phyloP scores from a whole-genome alignment of 495 filamentous ascomycete genomes.

The Neurospora sp. region DNA sequence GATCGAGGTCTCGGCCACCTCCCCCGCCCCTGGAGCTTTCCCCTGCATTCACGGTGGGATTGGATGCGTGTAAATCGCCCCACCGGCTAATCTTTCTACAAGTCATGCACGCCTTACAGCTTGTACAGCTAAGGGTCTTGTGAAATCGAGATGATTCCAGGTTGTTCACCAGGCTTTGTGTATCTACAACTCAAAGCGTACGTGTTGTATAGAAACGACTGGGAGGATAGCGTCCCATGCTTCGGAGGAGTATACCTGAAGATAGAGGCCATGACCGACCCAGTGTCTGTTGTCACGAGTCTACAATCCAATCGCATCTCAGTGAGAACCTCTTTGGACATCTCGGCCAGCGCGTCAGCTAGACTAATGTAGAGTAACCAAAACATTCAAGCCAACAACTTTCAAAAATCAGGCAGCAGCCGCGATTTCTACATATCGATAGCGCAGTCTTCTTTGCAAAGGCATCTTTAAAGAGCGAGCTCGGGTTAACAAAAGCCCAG shows the following conservation, averaged over 20 bases:
- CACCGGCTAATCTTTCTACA: neutral
- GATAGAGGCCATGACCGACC: neutral
- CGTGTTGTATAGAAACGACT: neutral
- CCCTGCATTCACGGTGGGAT: neutral
- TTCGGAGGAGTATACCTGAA: neutral
- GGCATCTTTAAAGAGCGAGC: neutral
- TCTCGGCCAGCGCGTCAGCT: neutral
- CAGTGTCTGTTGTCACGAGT: neutral
- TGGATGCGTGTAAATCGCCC: neutral
- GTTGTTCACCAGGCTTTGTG: neutral
- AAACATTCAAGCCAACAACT: neutral
- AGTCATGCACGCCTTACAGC: neutral
- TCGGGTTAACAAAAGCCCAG: neutral
- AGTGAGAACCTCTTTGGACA: neutral
- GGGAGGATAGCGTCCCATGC: neutral
- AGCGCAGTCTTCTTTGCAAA: neutral
- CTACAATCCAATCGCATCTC: neutral
- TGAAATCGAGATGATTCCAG: neutral
- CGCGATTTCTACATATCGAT: neutral
- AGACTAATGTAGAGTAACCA: neutral
- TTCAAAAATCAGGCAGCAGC: neutral
- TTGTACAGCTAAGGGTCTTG: neutral
- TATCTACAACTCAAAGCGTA: neutral
- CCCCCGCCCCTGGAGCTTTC: neutral
- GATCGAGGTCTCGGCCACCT: neutral